Percentiles rank a stretch among this genome's conserved stretches.
Conservation (phyloP, 352 stramenopile species). For the Achlya hypogyna region DNA sequence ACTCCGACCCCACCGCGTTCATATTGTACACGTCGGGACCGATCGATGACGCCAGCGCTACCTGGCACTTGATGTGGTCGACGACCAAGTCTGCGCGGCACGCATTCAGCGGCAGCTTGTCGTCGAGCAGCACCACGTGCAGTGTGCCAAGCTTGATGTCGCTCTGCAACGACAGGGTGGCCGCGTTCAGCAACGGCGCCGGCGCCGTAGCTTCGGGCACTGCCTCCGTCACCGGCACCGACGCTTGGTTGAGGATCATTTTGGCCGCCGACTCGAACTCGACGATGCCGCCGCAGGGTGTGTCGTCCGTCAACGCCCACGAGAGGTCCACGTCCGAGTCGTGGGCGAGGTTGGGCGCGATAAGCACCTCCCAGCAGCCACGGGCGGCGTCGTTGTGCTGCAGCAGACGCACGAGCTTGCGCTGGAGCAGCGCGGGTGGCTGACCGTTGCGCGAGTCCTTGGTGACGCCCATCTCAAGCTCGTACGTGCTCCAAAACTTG, state of each 20-base stretch:
- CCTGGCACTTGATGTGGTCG: constrained; percentile 44
- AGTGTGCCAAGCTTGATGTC: constrained; percentile 58
- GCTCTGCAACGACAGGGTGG: constrained; percentile 21
- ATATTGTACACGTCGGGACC: constrained; percentile 14
- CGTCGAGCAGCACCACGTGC: constrained; percentile 48
- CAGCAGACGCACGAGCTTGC: constrained; percentile 60
- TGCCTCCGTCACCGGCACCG: neutral
- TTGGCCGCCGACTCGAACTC: constrained; percentile 55
- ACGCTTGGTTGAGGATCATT: constrained; percentile 15
- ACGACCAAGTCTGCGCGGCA: constrained; percentile 59
- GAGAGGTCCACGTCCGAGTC: constrained; percentile 28
- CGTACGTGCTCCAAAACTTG: constrained; percentile 56
- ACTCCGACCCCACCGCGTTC: constrained; percentile 30
- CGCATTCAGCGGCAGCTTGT: constrained; percentile 40
- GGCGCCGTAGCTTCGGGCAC: neutral
- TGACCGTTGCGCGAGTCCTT: constrained; percentile 14
- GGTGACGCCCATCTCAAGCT: constrained; percentile 34
- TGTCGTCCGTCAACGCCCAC: constrained; percentile 54
- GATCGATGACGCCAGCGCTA: constrained; percentile 33
- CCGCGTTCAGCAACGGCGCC: constrained; percentile 21
- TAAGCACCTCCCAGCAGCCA: constrained; percentile 45
- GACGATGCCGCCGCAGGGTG: constrained; percentile 51
- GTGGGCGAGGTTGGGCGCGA: constrained; percentile 26
- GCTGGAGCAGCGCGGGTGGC: constrained; percentile 29
- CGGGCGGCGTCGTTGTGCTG: constrained; percentile 64